Evolutionary conservation across 2,329 filamentous ascomycete genomes (phyloP).

Genomic region (Kalaharituber pfeilii): DNA sequence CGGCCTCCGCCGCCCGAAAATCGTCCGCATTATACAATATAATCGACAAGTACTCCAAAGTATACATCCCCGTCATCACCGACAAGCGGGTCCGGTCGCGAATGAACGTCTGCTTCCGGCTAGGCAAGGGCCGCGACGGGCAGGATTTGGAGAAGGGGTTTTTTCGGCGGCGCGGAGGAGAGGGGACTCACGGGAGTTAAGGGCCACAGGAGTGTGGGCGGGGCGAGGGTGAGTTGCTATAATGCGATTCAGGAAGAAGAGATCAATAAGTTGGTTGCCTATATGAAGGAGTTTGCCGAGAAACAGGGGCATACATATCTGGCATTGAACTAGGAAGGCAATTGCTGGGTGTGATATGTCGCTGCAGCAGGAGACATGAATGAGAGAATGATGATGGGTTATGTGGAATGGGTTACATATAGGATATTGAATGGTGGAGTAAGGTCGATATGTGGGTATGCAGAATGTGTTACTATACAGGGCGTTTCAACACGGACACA

Average conservation of each 20-base stretch:
- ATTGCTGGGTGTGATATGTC: no score
- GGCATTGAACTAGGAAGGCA: neutral
- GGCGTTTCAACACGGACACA: neutral
- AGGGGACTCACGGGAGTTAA: slow-evolving; percentile 62
- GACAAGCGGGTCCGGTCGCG: slow-evolving; percentile 58
- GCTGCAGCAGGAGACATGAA: no score
- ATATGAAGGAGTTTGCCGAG: slow-evolving; percentile 37
- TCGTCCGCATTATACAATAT: slow-evolving; percentile 57
- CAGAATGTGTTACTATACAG: neutral
- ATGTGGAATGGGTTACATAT: neutral
- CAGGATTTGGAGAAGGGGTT: slow-evolving; percentile 64
- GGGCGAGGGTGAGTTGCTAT: slow-evolving; percentile 46
- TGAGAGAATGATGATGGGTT: neutral
- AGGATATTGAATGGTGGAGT: neutral
- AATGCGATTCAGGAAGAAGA: slow-evolving; percentile 25
- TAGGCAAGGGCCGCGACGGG: slow-evolving; percentile 40
- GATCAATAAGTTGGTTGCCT: slow-evolving; percentile 30
- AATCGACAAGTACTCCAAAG: slow-evolving; percentile 52
- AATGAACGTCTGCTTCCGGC: slow-evolving; percentile 91
- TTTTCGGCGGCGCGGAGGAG: slow-evolving; percentile 50
- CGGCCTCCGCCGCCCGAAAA: slow-evolving; percentile 57
- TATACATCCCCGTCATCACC: slow-evolving; percentile 59
- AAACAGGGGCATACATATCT: neutral
- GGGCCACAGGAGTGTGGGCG: slow-evolving; percentile 73
- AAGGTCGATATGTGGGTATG: neutral